Evolutionary conservation across 148 eudicot species (phyloP), one percentile per base, ranked within the genome.

Genomic region (Rhododendron kiyosumense): DNA sequence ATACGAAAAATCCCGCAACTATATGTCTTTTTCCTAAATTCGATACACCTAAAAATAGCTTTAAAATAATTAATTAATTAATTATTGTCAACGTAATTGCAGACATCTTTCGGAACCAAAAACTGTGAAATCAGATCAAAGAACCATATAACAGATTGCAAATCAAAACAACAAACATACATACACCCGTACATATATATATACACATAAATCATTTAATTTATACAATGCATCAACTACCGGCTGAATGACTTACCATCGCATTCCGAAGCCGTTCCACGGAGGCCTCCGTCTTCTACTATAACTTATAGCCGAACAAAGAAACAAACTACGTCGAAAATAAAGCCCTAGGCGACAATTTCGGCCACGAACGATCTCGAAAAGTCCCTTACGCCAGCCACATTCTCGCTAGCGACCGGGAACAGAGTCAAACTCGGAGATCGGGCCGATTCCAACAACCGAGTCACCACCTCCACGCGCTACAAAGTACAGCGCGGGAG

Each of bases 301-400:
- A 41, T 41, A 67, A 52, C 85, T 74, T 86, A 46, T 86, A 46
- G 18, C 51, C 84, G 32, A 82, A 38, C 36, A 49, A 78, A 46
- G 34, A 57, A 76, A 61, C 84, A 36, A 51, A 78, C 76, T 22
- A 81, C 26, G 65, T 75, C 86, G 57, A 54, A 49, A 61, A 69
- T 14, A 81, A 74, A 92, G 87, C 87, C 93, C 93, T 85, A 94
- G 88, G 78, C 86, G 83, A 89, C 86, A 92, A 94, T 92, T 91
- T 89, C 89, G 74, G 89, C 87, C 87, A 81, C 74, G 83, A 83
- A 83, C 79, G 81, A 54, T 73, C 87, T 73, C 63, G 38, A 87
- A 88, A 30, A 76, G 26, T 20, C 80, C 63, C 34, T 80, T 75
- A 81, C 3, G 38, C 49, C 83, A 78, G 85, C 95, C 92, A 94